These are phyloP conservation scores for Clonostachys sp. DNA, from an alignment of 2,329 filamentous ascomycete genomes.

Conservation along the genomic window DNA sequence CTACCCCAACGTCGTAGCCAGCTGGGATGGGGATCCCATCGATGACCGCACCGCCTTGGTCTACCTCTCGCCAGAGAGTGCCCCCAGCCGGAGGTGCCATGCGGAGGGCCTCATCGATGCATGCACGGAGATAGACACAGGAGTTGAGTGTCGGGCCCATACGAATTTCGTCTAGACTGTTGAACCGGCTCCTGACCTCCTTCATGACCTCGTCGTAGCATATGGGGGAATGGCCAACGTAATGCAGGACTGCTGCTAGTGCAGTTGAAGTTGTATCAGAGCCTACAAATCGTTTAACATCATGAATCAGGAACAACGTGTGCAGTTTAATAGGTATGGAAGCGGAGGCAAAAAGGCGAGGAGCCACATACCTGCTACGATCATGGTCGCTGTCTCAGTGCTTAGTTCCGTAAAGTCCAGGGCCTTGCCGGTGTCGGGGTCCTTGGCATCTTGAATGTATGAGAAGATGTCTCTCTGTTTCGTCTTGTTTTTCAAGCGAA, in stretches of 20 bases:
- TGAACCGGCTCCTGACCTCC: constrained; percentile 22
- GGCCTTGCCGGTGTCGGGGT: constrained; percentile 36
- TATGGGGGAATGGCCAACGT: constrained; percentile 23
- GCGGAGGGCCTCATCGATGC: constrained; percentile 22
- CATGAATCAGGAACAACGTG: no score
- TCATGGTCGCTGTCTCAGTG: constrained; percentile 34
- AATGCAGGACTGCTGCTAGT: constrained; percentile 29
- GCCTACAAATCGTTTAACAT: constrained; percentile 6
- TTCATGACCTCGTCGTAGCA: constrained; percentile 17
- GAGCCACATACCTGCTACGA: constrained; percentile 9
- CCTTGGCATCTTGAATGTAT: constrained; percentile 37
- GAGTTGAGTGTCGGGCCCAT: constrained; percentile 19
- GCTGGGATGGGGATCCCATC: constrained; percentile 8
- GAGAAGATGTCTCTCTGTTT: constrained; percentile 41
- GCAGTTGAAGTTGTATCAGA: constrained; percentile 32
- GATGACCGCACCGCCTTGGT: constrained; percentile 4
- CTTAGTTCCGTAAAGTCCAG: constrained; percentile 35
- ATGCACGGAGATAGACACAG: constrained; percentile 31
- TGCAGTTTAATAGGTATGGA: no score
- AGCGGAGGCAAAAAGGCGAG: not conserved
- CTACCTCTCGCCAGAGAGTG: constrained; percentile 8
- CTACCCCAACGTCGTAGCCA: constrained; percentile 7
- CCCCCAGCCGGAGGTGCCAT: constrained; percentile 7
- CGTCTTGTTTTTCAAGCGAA: constrained; percentile 5
- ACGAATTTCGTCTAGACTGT: constrained; percentile 23